phyloP scores from a whole-genome alignment of 2,329 filamentous ascomycete species.

The Cytospora piceicola region DNA sequence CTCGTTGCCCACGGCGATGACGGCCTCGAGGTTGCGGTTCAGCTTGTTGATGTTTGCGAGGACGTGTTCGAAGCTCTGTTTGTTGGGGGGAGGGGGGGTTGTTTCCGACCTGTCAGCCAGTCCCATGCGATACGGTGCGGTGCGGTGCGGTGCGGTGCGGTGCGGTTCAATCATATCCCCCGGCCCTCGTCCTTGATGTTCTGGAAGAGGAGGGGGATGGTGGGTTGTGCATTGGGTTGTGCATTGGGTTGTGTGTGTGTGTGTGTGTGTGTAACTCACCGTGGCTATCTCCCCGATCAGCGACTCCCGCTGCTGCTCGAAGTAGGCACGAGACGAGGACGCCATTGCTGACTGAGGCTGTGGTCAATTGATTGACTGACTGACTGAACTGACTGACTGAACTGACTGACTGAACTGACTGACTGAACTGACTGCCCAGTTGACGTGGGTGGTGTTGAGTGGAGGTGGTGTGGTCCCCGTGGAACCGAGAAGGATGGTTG shows the following conservation, averaged over 20 bases:
- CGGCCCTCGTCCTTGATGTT: background rate
- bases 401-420: background rate
- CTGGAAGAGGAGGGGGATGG: background rate
- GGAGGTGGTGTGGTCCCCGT: background rate
- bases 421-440: background rate
- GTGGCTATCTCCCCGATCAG: conserved; percentile 74
- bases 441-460: background rate
- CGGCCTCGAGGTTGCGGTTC: conserved; percentile 87
- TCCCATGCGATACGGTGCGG: background rate
- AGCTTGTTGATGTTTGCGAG: conserved; percentile 95
- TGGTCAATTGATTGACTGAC: no score
- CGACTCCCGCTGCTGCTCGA: conserved; percentile 75
- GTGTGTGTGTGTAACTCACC: conserved; percentile 50
- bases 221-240: background rate
- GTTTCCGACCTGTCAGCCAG: background rate
- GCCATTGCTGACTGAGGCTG: conserved; percentile 6
- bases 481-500: background rate
- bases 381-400: background rate
- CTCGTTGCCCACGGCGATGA: conserved; percentile 93
- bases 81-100: no score
- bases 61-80: conserved; percentile 83
- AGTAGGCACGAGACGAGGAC: conserved; percentile 55
- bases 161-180: background rate
- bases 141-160: no score
- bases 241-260: background rate